Conservation (phyloP, 306 rosid species). For the Astragalus membranaceus region DNA sequence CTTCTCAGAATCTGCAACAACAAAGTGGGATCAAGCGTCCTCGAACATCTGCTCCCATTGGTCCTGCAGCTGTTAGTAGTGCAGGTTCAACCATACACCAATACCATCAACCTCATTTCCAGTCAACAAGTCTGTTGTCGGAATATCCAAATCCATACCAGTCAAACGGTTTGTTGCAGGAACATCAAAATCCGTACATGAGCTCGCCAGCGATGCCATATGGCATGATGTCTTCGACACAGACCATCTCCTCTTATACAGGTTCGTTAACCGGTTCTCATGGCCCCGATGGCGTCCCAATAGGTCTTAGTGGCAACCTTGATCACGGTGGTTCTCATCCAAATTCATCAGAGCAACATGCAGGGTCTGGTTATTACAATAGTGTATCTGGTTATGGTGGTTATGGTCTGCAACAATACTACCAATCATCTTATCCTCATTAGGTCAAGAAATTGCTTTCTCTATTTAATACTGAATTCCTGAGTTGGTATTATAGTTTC, state of each 20-base stretch:
- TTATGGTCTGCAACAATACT: conserved; percentile 43
- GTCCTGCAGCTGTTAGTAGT: conserved; percentile 28
- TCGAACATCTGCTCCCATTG: conserved; percentile 28
- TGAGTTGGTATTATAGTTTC: conserved; percentile 27
- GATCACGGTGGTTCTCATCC: conserved; percentile 41
- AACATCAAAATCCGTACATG: conserved; percentile 39
- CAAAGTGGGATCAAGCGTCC: conserved; percentile 50
- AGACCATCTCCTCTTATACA: conserved; percentile 36
- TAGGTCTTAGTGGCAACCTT: conserved; percentile 46
- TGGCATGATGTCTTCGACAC: conserved; percentile 50
- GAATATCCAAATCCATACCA: conserved; percentile 36
- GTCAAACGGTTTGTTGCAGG: conserved; percentile 46
- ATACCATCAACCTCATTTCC: conserved; percentile 42
- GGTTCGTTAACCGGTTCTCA: conserved; percentile 37
- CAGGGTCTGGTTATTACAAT: conserved; percentile 40
- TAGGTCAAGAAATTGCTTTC: conserved; percentile 29
- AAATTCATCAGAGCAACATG: conserved; percentile 39
- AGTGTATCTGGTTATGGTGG: conserved; percentile 44
- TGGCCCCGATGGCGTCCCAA: conserved; percentile 4
- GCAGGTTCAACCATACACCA: conserved; percentile 23
- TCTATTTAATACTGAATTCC: conserved; percentile 24
- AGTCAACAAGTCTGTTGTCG: conserved; percentile 43
- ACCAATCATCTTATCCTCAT: conserved; percentile 50
- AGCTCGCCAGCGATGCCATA: conserved; percentile 41
- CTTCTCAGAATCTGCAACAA: conserved; percentile 25